Evolutionary conservation across 768 basidiomycete genomes (phyloP), one percentile per base, ranked within the genome.

Genomic region (Hebeloma cylindrosporum): DNA sequence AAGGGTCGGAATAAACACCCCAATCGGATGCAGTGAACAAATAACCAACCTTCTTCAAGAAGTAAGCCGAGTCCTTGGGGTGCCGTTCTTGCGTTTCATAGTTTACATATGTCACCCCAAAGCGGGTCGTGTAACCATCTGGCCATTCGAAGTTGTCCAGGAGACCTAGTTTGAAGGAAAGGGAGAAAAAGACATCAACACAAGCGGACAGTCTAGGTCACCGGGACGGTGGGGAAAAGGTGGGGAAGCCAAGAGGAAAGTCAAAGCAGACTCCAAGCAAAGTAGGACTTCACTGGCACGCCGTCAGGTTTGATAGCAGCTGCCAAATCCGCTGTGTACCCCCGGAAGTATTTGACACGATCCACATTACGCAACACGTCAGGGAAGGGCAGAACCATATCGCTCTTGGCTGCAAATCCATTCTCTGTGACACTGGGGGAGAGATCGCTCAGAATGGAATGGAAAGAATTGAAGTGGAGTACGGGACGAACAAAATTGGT

Each of bases 71-170:
- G 29, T 77, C 77, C 58, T 85, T 85, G 2, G 82, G 80, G 51
- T 71, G 74, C 20, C 83, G 69, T 61, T 79, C 68, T 62, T 79
- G 83, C 3, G 81, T 83, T 31, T 72, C 60, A 61, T 80, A 85
- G 63, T 85, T 77, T 30, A 87, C 77, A 59, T 84, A 81, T 6
- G 81, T 85, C 38, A 83, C 73, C 13, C 83, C 83, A 53, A 87
- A 87, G 5, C 84, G 78, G 4, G 79, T 79, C 26, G 61, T 64
- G 52, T 83, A 83, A 6, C 84, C 82, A 47, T 85, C 83, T 16
- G 80, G 78, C 82, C 84, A 83, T 60, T 86, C 84, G 46, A 85
- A 83, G 58, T 84, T 85, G 53, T 85, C 82, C 47, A 85, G 53
- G 34, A 85, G 66, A 63, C 80, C 79, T 80, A 46, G 10, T 14